Base-by-base conservation (phyloP, 148 eudicot species). In the Polygonum aviculare region DNA sequence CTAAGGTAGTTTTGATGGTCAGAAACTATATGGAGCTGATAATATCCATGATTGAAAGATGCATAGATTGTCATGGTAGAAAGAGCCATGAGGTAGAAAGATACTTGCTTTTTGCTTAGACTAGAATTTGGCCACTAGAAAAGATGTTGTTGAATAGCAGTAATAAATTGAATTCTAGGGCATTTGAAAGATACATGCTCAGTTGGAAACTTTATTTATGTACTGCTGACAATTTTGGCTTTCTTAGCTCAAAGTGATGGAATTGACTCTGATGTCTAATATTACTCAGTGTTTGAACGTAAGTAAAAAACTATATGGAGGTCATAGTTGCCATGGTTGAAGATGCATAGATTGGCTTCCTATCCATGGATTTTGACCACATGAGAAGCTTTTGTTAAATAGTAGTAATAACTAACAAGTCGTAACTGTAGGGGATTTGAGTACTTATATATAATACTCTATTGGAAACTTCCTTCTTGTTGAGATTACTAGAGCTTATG, bases 1-100 rank as follows among this genome's bases (percentile, higher is more conserved):
- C 94, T 77, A 90, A 92, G 97, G 96, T 90, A 92, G 99, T 89
- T 90, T 92, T 85, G 99, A 90, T 89, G 99, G 92, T 79, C n/a
- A n/a, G n/a, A n/a, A n/a, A n/a, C n/a, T n/a, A n/a, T n/a, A n/a
- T n/a, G n/a, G n/a, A n/a, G n/a, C n/a, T n/a, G n/a, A n/a, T n/a
- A n/a, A n/a, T n/a, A n/a, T n/a, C n/a, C n/a, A n/a, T n/a, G n/a
- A n/a, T n/a, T n/a, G n/a, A n/a, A 31, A 16, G 36, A 59, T 60
- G 12, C 38, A n/a, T 60, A 9, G 38, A 4, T 60, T n/a, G n/a
- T n/a, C n/a, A n/a, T n/a, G n/a, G n/a, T n/a, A n/a, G n/a, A n/a
- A 49, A 49, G 52, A 49, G 12, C 52, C 12, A 49, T 49, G n/a
- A n/a, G n/a, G n/a, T 49, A 11, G 52, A 49, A 31, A 16, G 36